Base-by-base conservation (phyloP, 2,329 filamentous ascomycete species). In the Tothia fuscella region DNA sequence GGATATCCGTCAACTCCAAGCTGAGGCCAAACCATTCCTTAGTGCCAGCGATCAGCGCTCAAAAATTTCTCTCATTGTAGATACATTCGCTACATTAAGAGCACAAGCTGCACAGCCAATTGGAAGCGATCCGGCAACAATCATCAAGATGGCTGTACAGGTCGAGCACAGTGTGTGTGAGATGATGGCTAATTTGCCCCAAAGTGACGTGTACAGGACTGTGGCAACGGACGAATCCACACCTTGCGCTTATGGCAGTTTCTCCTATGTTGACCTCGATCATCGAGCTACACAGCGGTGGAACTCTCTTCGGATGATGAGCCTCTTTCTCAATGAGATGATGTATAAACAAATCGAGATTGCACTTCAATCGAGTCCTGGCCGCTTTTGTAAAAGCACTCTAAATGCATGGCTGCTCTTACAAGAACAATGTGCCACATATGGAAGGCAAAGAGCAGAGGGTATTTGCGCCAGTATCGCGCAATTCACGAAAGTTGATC, bases 221-320 rank as follows among this genome's bases (percentile, higher is more conserved):
- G 14, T 34, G 9, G 7, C 9, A 7, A 16, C 14, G 14, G 31
- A 7, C 13, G 14, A 34, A 19, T 13, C 31, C 9, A 9, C 7
- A 13, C 12, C 12, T 34, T 9, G 17, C 7, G 31, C 14, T 34
- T 34, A 10, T 19, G 13, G 14, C 7, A 9, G 12, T 19, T 7
- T 34, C 17, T 9, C 31, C 17, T 16, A 34, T 19, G 38, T 32
- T n/a, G 49, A 50, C 25, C 17, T 31, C 4, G 44, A 22, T 21
- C 49, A 46, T 10, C 43, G 42, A 20, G 41, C 37, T 3, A 45
- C 47, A 7, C 46, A 46, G 21, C 29, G 51, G 3, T 51, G 48
- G 49, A 53, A 50, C 31, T 48, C 50, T 5, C 47, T 43, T 28
- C 44, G 47, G 9, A 50, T 53, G 44, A 37, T 48, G 9, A 47